Percentiles rank a stretch among this genome's conserved stretches.
Evolutionary conservation across 495 filamentous ascomycete genomes (phyloP).

Genomic region (Viridothelium virens): DNA sequence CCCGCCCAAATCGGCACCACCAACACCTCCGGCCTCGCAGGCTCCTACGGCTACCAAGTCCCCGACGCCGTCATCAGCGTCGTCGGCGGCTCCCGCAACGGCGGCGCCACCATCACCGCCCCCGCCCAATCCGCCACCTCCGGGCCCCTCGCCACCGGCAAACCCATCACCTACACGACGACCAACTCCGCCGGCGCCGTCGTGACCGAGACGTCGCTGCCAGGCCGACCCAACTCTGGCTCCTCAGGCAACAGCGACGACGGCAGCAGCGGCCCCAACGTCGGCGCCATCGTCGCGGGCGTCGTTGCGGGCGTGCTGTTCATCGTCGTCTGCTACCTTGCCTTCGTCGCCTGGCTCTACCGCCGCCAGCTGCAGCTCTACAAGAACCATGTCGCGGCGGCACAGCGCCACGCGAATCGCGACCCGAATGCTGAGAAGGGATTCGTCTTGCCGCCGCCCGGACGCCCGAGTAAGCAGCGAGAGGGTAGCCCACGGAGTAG

Average conservation of each 20-base stretch:
- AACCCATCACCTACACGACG: constrained; percentile 54
- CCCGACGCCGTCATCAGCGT: constrained; percentile 52
- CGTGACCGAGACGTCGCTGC: constrained; percentile 47
- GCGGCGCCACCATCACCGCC: constrained; percentile 59
- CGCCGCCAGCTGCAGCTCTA: constrained; percentile 55
- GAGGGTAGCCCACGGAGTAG: not conserved
- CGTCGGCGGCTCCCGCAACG: constrained; percentile 53
- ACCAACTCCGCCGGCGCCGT: constrained; percentile 48
- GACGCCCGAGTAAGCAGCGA: not conserved
- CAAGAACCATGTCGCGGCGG: constrained; percentile 53
- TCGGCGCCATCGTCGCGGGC: constrained; percentile 56
- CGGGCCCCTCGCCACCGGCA: constrained; percentile 63
- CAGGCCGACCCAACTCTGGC: constrained; percentile 18
- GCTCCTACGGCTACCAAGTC: constrained; percentile 57
- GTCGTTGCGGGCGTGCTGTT: constrained; percentile 54
- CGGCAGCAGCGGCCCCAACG: constrained; percentile 36
- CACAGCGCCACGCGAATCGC: constrained; percentile 34
- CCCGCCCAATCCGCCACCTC: constrained; percentile 55
- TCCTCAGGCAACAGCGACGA: constrained; percentile 12
- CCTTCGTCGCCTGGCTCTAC: constrained; percentile 66
- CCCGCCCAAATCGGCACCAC: constrained; percentile 37
- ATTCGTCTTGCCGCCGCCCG: constrained; percentile 25
- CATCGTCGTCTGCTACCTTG: constrained; percentile 53
- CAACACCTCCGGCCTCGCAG: constrained; percentile 41
- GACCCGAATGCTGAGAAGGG: constrained; percentile 32